Evolutionary conservation across 306 rosid species (phyloP), one percentile per base, ranked within the genome.

Genomic region (Vigna hirtella): DNA sequence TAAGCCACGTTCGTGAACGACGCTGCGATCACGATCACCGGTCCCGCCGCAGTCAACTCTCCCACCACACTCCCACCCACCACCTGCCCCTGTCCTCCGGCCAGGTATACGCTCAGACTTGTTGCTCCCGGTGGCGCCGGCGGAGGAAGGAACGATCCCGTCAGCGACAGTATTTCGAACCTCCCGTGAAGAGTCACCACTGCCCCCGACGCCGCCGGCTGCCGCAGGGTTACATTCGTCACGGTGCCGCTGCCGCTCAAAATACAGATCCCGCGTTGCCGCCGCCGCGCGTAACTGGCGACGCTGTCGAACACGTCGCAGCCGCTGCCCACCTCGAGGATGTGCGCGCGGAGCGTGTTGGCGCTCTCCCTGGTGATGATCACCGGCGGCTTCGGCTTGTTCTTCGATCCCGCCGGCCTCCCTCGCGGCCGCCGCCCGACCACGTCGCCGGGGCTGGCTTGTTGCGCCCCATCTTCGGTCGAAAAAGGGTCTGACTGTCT

Each of bases 91-190:
- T 91, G 94, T 2, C 96, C 98, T 1, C 97, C 97, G 3, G 89
- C 91, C 13, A 94, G 53, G 71, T 85, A 94, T 22, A 91, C 79
- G 0, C 91, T 91, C 72, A 94, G 49, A 56, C 97, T 94, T 0
- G 98, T 91, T 0, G 97, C 97, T 0, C 97, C 98, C 0, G 98
- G 98, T 0, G 98, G 98, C 1, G 98, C 98, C 0, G 98, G 98
- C 2, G 96, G 94, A 0, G 98, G 98, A 12, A 94, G 86, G 57
- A 94, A 91, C 0, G 98, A 94, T 3, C 98, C 98, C 0, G 97
- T 71, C 1, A 94, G 88, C 0, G 98, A 94, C 5, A 94, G 38
- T 79, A 94, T 94, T 90, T 94, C 98, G 66, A 94, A 94, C 83
- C 97, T 89, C 3, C 98, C 98, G 24, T 89, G 93, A 12, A 94